Evolutionary conservation across 306 rosid species (phyloP).

Genomic region (Trichosanthes cucumerina): DNA sequence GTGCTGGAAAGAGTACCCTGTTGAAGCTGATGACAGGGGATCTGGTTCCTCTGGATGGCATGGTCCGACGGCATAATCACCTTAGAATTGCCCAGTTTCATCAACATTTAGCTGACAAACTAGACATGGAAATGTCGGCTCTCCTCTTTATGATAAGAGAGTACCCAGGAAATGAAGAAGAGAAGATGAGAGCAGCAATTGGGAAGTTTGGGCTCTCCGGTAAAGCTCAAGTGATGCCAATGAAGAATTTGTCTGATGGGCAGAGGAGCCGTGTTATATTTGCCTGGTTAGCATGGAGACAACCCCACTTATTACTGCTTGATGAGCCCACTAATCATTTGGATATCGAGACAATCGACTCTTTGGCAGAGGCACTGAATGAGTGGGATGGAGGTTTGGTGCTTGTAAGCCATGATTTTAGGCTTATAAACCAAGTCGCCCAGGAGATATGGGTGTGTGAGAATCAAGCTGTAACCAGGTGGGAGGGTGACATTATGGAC

Average conservation of each 20-base stretch:
- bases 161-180: constrained; percentile 96
- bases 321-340: constrained; percentile 97
- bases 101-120: constrained; percentile 90
- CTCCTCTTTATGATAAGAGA: constrained; percentile 71
- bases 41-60: constrained; percentile 71
- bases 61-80: constrained; percentile 96
- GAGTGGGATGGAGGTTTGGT: constrained; percentile 99
- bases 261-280: constrained; percentile 92
- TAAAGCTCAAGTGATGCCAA: constrained; percentile 96
- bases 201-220: constrained; percentile 90
- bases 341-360: constrained; percentile 95
- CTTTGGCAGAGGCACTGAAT: constrained; percentile 86
- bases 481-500: constrained; percentile 93
- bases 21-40: constrained; percentile 99
- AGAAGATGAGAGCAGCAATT: constrained; percentile 85
- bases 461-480: constrained; percentile 68
- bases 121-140: constrained; percentile 81
- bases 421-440: constrained; percentile 98
- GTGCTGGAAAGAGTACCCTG: constrained; percentile 97
- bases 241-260: constrained; percentile 95
- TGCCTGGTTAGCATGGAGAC: constrained; percentile 92
- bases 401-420: constrained; percentile 94
- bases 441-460: constrained; percentile 96
- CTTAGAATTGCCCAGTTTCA: constrained; percentile 96
- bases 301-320: constrained; percentile 79